Conservation (phyloP, 306 rosid genomes). For the Canavalia gladiata region DNA sequence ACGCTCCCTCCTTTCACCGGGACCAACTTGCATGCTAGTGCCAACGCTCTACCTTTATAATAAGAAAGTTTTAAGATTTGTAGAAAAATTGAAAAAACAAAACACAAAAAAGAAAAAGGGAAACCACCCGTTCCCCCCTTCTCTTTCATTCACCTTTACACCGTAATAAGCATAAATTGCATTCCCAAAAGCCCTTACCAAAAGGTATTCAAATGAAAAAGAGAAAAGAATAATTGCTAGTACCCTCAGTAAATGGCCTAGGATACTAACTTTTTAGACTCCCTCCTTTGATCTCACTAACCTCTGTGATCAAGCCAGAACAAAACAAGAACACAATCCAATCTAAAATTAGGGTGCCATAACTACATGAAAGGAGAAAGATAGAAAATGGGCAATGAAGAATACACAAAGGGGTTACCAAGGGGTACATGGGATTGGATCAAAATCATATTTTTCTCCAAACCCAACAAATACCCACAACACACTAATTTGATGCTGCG, state of each 20-base stretch:
- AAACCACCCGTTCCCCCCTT: conserved; percentile 36
- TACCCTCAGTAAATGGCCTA: conserved; percentile 59
- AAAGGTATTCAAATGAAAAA: conserved; percentile 44
- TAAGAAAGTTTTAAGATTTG: conserved; percentile 26
- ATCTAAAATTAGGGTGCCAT: conserved; percentile 36
- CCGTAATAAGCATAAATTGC: conserved; percentile 49
- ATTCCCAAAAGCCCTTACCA: conserved; percentile 51
- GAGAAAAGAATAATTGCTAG: background rate
- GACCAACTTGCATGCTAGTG: conserved; percentile 65
- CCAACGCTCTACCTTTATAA: conserved; percentile 53
- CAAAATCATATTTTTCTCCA: conserved; percentile 34
- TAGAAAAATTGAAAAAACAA: background rate
- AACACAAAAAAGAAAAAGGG: background rate
- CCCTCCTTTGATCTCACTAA: conserved; percentile 51
- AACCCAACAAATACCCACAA: conserved; percentile 32
- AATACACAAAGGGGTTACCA: background rate
- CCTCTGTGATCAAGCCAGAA: conserved; percentile 43
- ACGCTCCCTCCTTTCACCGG: conserved; percentile 71
- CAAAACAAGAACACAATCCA: conserved; percentile 35
- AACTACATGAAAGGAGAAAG: conserved; percentile 24
- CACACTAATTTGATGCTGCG: background rate
- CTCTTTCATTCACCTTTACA: conserved; percentile 56
- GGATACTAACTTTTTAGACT: conserved; percentile 69
- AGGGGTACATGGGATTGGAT: conserved; percentile 34
- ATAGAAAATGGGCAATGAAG: conserved; percentile 36